Base-by-base conservation (phyloP, 768 basidiomycete species). In the Hortiboletus flavorubellus region DNA sequence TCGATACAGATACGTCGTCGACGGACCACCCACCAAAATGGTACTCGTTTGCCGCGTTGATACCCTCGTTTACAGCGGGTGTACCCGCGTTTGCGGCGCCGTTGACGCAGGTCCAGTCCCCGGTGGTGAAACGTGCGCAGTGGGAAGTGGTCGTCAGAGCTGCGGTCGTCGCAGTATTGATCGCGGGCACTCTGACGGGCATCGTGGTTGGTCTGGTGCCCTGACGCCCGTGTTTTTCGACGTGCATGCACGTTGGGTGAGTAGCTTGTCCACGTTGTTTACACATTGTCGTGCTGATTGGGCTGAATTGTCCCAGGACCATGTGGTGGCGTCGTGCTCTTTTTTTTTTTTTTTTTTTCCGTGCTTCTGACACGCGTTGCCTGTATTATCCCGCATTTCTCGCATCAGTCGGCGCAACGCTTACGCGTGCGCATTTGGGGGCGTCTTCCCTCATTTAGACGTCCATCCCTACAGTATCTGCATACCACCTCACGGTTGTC, bases 61-160 rank as follows among this genome's bases (percentile, higher is more conserved):
- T 72, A 21, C 71, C 69, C 0, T 67, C 69, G 23, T 71, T 72
- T 35, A 72, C 67, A 26, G 59, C 62, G 18, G 69, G 67, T 11
- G 88, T 90, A 15, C 89, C 89, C 2, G 83, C 87, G 42, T 91
- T 91, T 58, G 79, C 83, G 18, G 72, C 80, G 21, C 86, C 88
- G 33, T 72, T 92, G 53, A 90, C 90, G 41, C 78, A 76, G 39
- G 76, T 92, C 21, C 76, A 87, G 47, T 87, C 80, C 55, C 84
- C 87, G 15, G 76, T 86, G 53, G 82, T 91, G 48, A 78, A 81
- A 49, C 78, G 91, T n/a, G 88, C 83, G 3, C 91, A 93, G 62
- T 92, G 90, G 91, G 89, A 91, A 70, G 86, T 92, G 30, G 87
- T 91, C 31, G 73, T 87, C 29, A 75, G 87, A 37, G 85, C 85